Evolutionary conservation across 2,329 filamentous ascomycete genomes (phyloP), one percentile per base, ranked within the genome.

Genomic region (Aspergillus chevalieri): DNA sequence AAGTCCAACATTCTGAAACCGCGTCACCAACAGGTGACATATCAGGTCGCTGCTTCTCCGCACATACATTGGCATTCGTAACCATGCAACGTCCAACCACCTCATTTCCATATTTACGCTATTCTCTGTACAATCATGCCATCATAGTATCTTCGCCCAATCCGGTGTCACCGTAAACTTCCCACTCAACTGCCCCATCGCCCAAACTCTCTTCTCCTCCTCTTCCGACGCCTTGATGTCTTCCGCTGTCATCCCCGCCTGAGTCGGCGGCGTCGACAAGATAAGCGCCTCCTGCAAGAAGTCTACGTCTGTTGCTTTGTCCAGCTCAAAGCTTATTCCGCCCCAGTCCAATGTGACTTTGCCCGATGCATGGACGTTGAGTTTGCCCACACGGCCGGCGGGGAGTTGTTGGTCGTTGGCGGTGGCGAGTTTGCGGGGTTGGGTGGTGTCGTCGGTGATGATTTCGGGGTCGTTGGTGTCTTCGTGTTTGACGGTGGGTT

Each of bases 131-230:
- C 14, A 17, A 44, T 3, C 26, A 14, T 14, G 28, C 19, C 3
- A 33, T 63, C 51, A 70, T 46, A 72, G 55, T 47, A 83, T 75
- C 57, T 76, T 71, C 43, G 73, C 71, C 78, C 80, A 84, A 61
- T 85, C 75, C 12, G 82, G 82, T 46, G 74, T 78, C 30, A 84
- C 77, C 2, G 84, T 79, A 60, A 84, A 83, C 65, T 83, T 84
- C 47, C 79, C 80, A 64, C 78, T 80, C n/a, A 85, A 72, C 58
- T 82, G 76, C 7, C 81, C 82, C 70, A 85, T 78, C 2, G 76
- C 76, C 65, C 76, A 77, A 34, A 77, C 74, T 49, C 72, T 70
- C 41, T 72, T 66, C 15, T 55, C 46, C 21, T 59, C 62, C 41
- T 52, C 61, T 21, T 56, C 54, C 17, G 49, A 47, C 33, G 49